Conservation (phyloP, 2,329 filamentous ascomycete species). For the Aspergillus thermomutatus region DNA sequence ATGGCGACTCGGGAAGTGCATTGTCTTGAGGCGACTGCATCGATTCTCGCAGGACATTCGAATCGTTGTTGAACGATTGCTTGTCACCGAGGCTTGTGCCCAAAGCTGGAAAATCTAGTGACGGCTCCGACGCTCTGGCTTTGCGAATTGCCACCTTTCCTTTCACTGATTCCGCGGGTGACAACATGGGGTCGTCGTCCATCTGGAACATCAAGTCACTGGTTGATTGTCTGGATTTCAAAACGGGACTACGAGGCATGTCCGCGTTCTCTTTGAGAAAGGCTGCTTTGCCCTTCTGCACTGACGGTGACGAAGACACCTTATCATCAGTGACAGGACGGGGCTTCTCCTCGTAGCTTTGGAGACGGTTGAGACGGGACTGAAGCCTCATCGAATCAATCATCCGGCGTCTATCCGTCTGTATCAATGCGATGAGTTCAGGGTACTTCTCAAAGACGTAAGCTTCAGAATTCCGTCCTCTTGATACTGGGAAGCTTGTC, state of each 20-base stretch:
- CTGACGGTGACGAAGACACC: constrained; percentile 44
- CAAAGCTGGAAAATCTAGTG: constrained; percentile 23
- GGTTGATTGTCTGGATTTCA: constrained; percentile 66
- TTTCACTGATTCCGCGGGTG: constrained; percentile 24
- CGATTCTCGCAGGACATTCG: constrained; percentile 26
- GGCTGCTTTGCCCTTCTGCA: constrained; percentile 39
- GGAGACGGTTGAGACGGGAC: constrained; percentile 60
- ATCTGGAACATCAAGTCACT: constrained; percentile 88
- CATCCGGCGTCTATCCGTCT: constrained; percentile 55
- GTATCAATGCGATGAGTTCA: constrained; percentile 38
- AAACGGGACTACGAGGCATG: constrained; percentile 59
- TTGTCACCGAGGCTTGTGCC: constrained; percentile 25
- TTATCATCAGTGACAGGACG: constrained; percentile 67
- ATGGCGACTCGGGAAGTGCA: constrained; percentile 22
- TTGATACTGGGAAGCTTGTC: constrained; percentile 70
- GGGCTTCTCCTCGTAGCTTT: constrained; percentile 60
- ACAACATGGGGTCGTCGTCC: constrained; percentile 67
- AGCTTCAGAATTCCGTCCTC: constrained; percentile 68
- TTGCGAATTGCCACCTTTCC: constrained; percentile 28
- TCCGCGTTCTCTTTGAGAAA: constrained; percentile 40
- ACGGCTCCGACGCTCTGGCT: constrained; percentile 16
- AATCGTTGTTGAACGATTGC: constrained; percentile 23
- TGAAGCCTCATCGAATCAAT: constrained; percentile 75
- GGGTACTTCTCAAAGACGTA: constrained; percentile 46
- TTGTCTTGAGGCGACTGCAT: constrained; percentile 24